Evolutionary conservation across 352 stramenopile species (phyloP).

Genomic region (Phytophthora pseudosyringae): DNA sequence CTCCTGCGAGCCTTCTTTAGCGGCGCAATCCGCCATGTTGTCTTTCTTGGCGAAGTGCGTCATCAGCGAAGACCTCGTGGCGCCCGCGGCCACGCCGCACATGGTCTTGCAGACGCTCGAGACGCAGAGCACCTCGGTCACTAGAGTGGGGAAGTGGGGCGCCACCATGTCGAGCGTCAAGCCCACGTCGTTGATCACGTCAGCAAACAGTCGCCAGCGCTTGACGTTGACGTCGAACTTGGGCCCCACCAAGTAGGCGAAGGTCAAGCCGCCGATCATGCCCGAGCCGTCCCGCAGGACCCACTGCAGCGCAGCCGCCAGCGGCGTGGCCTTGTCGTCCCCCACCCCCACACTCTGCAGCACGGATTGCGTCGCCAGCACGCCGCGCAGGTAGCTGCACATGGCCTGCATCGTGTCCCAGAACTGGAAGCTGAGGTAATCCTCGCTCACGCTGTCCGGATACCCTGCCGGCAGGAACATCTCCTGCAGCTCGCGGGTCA

Average conservation of each 20-base stretch:
- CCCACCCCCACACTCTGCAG: slow-evolving; percentile 94
- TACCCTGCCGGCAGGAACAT: slow-evolving; percentile 90
- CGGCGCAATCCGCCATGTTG: slow-evolving; percentile 92
- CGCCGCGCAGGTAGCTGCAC: slow-evolving; percentile 95
- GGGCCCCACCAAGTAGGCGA: slow-evolving; percentile 90
- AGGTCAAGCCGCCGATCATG: slow-evolving; percentile 93
- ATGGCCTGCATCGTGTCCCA: slow-evolving; percentile 96
- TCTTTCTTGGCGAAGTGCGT: slow-evolving; percentile 89
- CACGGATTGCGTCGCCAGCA: slow-evolving; percentile 93
- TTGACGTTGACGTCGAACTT: slow-evolving; percentile 97
- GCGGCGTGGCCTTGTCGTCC: slow-evolving; percentile 76
- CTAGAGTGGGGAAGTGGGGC: slow-evolving; percentile 68
- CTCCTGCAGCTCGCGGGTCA: slow-evolving; percentile 73
- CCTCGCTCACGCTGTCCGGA: slow-evolving; percentile 84
- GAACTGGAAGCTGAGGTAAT: slow-evolving; percentile 96
- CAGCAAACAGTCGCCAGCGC: slow-evolving; percentile 96
- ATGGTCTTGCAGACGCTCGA: slow-evolving; percentile 95
- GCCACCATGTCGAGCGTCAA: slow-evolving; percentile 91
- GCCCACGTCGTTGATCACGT: slow-evolving; percentile 96
- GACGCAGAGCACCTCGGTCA: slow-evolving; percentile 79
- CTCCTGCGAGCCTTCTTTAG: slow-evolving; percentile 97
- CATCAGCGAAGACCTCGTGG: slow-evolving; percentile 93
- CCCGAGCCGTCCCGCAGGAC: slow-evolving; percentile 77
- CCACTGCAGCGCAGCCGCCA: slow-evolving; percentile 82
- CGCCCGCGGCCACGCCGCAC: slow-evolving; percentile 94